Base-by-base conservation (phyloP, 1,139 yeast species). In the Yarrowia galli region DNA sequence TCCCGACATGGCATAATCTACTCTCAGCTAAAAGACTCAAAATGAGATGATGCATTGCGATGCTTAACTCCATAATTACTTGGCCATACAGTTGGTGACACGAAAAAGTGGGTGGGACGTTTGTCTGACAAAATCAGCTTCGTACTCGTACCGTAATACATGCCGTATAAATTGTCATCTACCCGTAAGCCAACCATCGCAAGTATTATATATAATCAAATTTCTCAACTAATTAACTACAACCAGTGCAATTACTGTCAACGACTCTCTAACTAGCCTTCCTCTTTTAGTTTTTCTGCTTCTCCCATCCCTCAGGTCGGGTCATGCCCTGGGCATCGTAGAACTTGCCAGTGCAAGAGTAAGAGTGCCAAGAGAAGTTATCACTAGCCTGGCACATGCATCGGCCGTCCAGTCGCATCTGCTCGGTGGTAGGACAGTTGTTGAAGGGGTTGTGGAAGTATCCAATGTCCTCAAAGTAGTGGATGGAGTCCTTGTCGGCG, bases 331-430 rank as follows among this genome's bases (percentile, higher is more conserved):
- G 84, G 70, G 88, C 82, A 67, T 85, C 84, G 81, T 85, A 90
- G 82, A 83, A 93, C 75, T 87, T 84, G 71, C 87, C 82, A 45
- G 95, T 89, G 82, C 98, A 93, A 16, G 96, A 89, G 80, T 90
- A 93, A 48, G 89, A 91, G 76, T 85, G 85, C 91, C 93, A 92
- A 61, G 97, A 88, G 80, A 92, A 90, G 79, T 92, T 97, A 23
- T 88, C 77, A 12, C 77, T 73, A 9, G 88, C 87, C 70, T 83
- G 76, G 75, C 88, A 85, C 56, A 79, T 79, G 78, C 89, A 86
- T 74, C 79, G 82, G 73, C 83, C 81, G 64, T 78, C 79, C 69
- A 76, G 71, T 74, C 87, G 80, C 65, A 80, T 73, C 22, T 69
- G 72, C 64, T 72, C 73, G 28, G 58, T 61, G 25, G 76, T 72